phyloP scores from a whole-genome alignment of 768 basidiomycete genomes.

The Pisolithus microcarpus region DNA sequence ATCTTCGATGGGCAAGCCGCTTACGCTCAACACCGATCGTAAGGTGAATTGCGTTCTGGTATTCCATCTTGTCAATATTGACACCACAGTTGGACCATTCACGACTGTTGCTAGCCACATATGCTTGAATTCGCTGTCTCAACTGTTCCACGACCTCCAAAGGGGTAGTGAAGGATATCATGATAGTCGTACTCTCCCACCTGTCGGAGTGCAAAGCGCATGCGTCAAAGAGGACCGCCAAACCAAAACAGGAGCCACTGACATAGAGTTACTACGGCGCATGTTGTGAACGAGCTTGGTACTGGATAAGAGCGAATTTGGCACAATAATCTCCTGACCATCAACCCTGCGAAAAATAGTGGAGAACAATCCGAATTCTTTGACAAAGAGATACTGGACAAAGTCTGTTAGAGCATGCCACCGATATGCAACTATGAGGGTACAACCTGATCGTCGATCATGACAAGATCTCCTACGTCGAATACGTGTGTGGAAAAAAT shows the following conservation, averaged over 20 bases:
- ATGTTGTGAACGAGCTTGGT: conserved; percentile 75
- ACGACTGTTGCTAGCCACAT: conserved; percentile 55
- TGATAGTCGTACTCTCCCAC: conserved; percentile 66
- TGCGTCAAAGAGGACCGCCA: background rate
- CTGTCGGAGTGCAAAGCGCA: conserved; percentile 16
- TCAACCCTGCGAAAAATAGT: conserved; percentile 77
- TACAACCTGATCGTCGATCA: conserved; percentile 66
- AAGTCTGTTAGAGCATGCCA: background rate
- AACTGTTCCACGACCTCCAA: conserved; percentile 66
- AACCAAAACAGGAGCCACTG: conserved; percentile 16
- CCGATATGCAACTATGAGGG: background rate
- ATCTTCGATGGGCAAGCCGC: conserved; percentile 18
- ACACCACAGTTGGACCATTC: conserved; percentile 64
- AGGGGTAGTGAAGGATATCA: conserved; percentile 62
- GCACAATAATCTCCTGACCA: conserved; percentile 73
- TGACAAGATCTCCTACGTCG: conserved; percentile 74
- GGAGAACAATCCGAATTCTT: conserved; percentile 75
- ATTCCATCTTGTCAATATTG: conserved; percentile 77
- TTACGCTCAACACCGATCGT: conserved; percentile 66
- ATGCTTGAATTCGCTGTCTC: conserved; percentile 48
- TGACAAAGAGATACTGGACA: conserved; percentile 36
- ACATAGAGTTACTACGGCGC: conserved; percentile 70
- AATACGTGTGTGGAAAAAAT: conserved; percentile 85
- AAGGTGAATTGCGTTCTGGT: conserved; percentile 62
- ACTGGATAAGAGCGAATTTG: conserved; percentile 63